phyloP scores from a whole-genome alignment of 2,329 filamentous ascomycete species.

The Alternaria hordeiaustralica region DNA sequence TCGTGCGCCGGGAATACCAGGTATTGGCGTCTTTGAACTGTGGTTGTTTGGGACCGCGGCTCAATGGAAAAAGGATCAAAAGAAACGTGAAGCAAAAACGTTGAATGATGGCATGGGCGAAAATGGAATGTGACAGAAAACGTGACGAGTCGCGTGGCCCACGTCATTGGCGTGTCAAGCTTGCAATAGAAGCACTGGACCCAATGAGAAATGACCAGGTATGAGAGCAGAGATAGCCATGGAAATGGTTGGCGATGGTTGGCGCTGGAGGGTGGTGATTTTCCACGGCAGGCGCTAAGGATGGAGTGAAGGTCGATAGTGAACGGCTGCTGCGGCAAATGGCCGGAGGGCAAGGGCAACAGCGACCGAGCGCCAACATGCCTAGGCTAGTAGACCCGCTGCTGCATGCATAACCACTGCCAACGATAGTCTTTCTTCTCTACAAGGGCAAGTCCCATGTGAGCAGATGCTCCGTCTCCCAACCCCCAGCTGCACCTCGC shows the following conservation, averaged over 20 bases:
- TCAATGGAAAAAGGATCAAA: constrained; percentile 1
- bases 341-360: constrained; percentile 14
- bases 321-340: constrained; percentile 20
- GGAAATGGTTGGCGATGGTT: constrained; percentile 15
- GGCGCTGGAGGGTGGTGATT: constrained; percentile 6
- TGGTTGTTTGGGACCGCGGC: not conserved
- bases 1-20: not conserved
- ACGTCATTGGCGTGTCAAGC: constrained; percentile 11
- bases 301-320: constrained; percentile 5
- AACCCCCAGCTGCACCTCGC: constrained; percentile 20
- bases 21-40: not conserved
- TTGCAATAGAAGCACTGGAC: not conserved
- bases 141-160: constrained; percentile 9
- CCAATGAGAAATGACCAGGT: constrained; percentile 10
- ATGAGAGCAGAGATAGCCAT: not conserved
- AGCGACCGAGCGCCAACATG: constrained; percentile 15
- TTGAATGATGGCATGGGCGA: not conserved
- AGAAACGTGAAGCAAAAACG: not conserved
- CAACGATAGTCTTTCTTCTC: constrained; percentile 18
- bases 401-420: constrained; percentile 17
- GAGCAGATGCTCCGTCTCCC: constrained; percentile 22
- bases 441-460: constrained; percentile 25
- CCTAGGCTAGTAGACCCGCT: constrained; percentile 15
- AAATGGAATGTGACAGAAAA: not conserved
- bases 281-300: constrained; percentile 9